These are phyloP conservation scores for Aphanomyces invadans DNA, from an alignment of 352 stramenopile genomes.

Conservation along the genomic window DNA sequence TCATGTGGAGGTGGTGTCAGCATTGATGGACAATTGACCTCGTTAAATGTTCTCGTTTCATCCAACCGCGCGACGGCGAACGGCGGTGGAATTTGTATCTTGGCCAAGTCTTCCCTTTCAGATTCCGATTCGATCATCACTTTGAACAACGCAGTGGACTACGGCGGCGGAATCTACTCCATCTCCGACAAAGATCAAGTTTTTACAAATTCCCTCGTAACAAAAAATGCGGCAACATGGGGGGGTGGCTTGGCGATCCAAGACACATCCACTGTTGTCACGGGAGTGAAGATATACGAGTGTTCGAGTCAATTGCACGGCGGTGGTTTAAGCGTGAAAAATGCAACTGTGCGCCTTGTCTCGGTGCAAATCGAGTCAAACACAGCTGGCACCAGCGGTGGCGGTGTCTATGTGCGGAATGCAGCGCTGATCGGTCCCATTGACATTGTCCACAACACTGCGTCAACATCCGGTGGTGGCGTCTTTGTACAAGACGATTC, in stretches of 20 bases:
- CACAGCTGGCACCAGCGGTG: not conserved
- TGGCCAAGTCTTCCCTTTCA: not conserved
- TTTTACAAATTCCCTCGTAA: not conserved
- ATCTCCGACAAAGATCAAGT: not conserved
- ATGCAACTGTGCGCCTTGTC: not conserved
- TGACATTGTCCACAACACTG: not conserved
- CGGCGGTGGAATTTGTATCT: conserved; percentile 5
- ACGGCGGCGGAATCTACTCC: conserved; percentile 1
- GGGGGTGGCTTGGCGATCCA: conserved; percentile 9
- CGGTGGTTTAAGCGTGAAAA: not conserved
- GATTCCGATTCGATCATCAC: not conserved
- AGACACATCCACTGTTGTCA: not conserved
- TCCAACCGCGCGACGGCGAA: not conserved
- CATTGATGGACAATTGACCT: not conserved
- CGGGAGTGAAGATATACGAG: not conserved
- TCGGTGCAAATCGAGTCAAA: not conserved
- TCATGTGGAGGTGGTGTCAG: not conserved
- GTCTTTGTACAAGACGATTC: not conserved
- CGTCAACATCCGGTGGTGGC: not conserved
- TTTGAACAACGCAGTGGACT: not conserved
- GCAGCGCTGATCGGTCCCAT: not conserved
- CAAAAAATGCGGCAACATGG: not conserved
- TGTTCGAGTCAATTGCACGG: not conserved
- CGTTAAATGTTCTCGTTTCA: not conserved
- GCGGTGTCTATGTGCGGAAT: not conserved